Evolutionary conservation across 495 filamentous ascomycete species (phyloP).

Genomic region (Penicillium psychrofluorescens): DNA sequence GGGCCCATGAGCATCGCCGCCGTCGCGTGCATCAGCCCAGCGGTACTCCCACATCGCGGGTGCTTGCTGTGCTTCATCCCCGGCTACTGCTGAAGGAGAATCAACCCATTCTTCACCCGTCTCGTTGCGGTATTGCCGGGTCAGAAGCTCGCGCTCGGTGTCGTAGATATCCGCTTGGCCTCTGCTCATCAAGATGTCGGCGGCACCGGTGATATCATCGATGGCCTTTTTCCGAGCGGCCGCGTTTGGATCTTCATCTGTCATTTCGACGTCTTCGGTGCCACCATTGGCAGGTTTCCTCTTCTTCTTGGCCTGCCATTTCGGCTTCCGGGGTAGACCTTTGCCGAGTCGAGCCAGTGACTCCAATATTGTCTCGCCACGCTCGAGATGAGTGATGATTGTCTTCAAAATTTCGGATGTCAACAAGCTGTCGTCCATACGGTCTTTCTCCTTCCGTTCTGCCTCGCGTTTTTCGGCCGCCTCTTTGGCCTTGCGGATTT

Average conservation of each 20-base stretch:
- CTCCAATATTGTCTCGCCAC: conserved; percentile 83
- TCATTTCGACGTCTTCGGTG: conserved; percentile 56
- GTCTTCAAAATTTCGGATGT: conserved; percentile 66
- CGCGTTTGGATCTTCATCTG: conserved; percentile 70
- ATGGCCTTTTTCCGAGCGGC: conserved; percentile 61
- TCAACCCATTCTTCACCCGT: conserved; percentile 91
- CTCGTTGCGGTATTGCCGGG: conserved; percentile 77
- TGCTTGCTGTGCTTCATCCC: conserved; percentile 19
- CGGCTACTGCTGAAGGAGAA: conserved; percentile 19
- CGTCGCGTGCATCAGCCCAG: conserved; percentile 86
- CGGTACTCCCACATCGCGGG: conserved; percentile 77
- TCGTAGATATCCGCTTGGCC: conserved; percentile 88
- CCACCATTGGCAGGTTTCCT: conserved; percentile 45
- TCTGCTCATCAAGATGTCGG: conserved; percentile 73
- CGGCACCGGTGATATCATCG: conserved; percentile 76
- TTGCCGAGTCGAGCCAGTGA: conserved; percentile 76
- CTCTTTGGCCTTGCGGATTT: conserved; percentile 79
- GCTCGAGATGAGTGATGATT: conserved; percentile 67
- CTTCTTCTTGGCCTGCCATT: conserved; percentile 52
- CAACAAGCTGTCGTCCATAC: conserved; percentile 63
- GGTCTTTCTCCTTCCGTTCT: conserved; percentile 59
- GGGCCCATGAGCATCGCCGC: conserved; percentile 70
- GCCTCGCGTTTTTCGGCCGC: conserved; percentile 82
- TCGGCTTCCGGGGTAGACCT: conserved; percentile 52
- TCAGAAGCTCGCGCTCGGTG: conserved; percentile 72